phyloP scores from a whole-genome alignment of 2,329 filamentous ascomycete species.

The Epichloe gansuensis region DNA sequence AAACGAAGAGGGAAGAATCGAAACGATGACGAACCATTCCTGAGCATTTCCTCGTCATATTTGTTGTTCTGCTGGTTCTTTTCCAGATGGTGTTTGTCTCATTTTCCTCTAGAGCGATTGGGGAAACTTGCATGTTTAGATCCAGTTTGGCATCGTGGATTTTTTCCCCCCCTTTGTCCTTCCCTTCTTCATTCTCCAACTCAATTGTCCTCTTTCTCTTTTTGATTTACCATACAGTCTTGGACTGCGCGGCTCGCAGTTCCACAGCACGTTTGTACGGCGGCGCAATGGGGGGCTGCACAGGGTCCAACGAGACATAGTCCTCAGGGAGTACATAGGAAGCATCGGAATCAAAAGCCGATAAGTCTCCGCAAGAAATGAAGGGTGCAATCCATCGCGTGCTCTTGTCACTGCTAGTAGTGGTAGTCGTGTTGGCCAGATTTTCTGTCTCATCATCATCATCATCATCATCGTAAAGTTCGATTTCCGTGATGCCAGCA shows the following conservation, averaged over 20 bases:
- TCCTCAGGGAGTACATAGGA: constrained; percentile 82
- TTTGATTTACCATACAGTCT: constrained; percentile 8
- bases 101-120: background rate
- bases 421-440: constrained; percentile 22
- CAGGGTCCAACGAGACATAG: constrained; percentile 74
- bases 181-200: background rate
- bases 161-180: background rate
- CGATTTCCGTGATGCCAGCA: constrained; percentile 31
- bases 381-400: constrained; percentile 86
- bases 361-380: constrained; percentile 91
- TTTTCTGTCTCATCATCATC: constrained; percentile 11
- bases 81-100: background rate
- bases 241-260: constrained; percentile 33
- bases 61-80: background rate
- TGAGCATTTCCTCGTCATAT: background rate
- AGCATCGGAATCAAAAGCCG: constrained; percentile 89
- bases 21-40: background rate
- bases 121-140: background rate
- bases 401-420: constrained; percentile 19
- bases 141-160: background rate
- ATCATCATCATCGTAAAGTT: constrained; percentile 32
- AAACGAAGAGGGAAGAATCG: background rate
- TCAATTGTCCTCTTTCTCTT: background rate
- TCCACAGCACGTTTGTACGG: constrained; percentile 89
- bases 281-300: constrained; percentile 95